phyloP scores from a whole-genome alignment of 331 rosid genomes.

The Pyracantha coccinea region DNA sequence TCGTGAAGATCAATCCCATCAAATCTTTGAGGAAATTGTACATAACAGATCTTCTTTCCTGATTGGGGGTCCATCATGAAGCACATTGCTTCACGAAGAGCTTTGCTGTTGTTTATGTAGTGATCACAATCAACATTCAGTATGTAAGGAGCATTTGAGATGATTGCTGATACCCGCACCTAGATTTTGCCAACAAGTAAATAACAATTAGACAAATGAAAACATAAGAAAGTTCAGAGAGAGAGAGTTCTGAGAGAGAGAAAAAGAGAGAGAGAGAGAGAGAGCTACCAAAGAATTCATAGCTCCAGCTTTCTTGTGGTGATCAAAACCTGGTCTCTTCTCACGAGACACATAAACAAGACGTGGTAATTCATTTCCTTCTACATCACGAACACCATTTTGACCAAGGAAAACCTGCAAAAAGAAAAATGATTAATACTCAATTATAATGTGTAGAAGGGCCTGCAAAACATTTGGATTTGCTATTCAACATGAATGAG shows the following conservation, averaged over 20 bases:
- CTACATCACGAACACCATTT: constrained; percentile 54
- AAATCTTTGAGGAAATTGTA: constrained; percentile 75
- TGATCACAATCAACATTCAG: constrained; percentile 80
- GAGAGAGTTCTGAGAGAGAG: not conserved
- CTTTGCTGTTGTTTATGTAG: constrained; percentile 77
- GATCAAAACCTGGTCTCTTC: constrained; percentile 74
- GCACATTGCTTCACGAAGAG: constrained; percentile 88
- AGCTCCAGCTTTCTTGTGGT: constrained; percentile 82
- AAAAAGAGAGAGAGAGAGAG: constrained; percentile 5
- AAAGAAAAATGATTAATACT: not conserved
- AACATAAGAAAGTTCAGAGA: no score
- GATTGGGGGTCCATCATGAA: constrained; percentile 86
- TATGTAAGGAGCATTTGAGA: constrained; percentile 77
- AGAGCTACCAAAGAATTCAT: constrained; percentile 62
- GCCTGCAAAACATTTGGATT: not conserved
- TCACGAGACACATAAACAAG: constrained; percentile 89
- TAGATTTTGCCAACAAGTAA: constrained; percentile 8
- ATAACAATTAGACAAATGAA: not conserved
- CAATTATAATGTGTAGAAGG: not conserved
- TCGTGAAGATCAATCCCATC: constrained; percentile 43
- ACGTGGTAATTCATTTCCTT: constrained; percentile 68
- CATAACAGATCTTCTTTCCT: constrained; percentile 63
- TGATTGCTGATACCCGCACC: constrained; percentile 75
- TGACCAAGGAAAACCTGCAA: constrained; percentile 66
- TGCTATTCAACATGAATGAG: not conserved